Evolutionary conservation across 2,329 filamentous ascomycete species (phyloP), one percentile per base, ranked within the genome.

Genomic region (Claviceps pusilla): DNA sequence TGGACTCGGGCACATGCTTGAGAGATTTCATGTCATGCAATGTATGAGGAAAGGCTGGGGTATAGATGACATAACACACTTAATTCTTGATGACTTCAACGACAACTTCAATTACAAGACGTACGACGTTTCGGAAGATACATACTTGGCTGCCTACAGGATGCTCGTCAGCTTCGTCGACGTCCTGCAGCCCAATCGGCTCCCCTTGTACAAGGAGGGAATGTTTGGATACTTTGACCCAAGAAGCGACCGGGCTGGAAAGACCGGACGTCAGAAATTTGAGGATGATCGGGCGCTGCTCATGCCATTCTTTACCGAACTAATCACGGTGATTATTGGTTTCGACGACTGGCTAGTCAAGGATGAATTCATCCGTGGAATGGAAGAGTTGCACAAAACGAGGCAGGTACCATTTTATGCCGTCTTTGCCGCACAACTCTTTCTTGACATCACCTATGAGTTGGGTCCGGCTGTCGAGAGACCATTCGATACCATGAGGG

Each of bases 371-470:
- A 60, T 68, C 3, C 67, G 68, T 1, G 67, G 66, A 1, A 59
- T 73, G 11, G 59, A 60, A 28, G 60, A 68, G 43, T 54, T 70
- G 19, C 58, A 62, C 33, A 55, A 61, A 5, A 71, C 66, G 0
- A 48, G 55, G 2, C 48, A 64, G 5, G 53, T 71, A 2, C 60
- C 71, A 0, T 65, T 73, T 43, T 67, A 63, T 55, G 60, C 69
- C 9, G 60, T 68, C 1, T 75, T 74, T 54, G 69, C 69, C 9
- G 61, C 65, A 4, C 71, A 74, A 49, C 54, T 71, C 11, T 70
- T 69, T 54, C 66, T 75, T 4, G 72, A 75, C 46, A 68, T 72
- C 39, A 65, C 70, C 14, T 64, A 71, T 54, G 52, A 57, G 3
- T 57, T 72, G 2, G 56, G 66, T 14, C 55, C 56, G 33, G 11